Evolutionary conservation across 352 stramenopile species (phyloP).

Genomic region (Phytopythium kandeliae): DNA sequence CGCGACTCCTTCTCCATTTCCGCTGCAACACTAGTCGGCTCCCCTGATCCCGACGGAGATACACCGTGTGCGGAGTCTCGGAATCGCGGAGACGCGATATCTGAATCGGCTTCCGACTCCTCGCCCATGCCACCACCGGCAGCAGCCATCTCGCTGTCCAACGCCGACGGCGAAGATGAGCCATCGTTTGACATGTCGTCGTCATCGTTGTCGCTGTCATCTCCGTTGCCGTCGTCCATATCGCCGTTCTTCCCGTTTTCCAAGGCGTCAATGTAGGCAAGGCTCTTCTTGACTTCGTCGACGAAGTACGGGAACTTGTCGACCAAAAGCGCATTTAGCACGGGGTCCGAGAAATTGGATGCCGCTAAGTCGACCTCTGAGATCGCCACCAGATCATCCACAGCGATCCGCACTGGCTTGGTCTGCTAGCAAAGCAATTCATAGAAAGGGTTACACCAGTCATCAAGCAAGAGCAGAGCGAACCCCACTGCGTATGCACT

Average conservation of each 20-base stretch:
- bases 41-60: conserved; percentile 14
- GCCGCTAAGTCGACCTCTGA: conserved; percentile 71
- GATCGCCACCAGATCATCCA: conserved; percentile 75
- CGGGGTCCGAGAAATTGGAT: conserved; percentile 58
- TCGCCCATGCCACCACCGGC: conserved; percentile 27
- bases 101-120: conserved; percentile 61
- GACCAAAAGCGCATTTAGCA: conserved; percentile 64
- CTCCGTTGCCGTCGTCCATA: conserved; percentile 23
- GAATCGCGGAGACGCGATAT: conserved; percentile 22
- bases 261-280: conserved; percentile 43
- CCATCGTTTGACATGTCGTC: conserved; percentile 87
- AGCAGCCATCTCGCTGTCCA: conserved; percentile 66
- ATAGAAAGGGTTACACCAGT: too few relatives aligned
- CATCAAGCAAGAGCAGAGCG: too few relatives aligned
- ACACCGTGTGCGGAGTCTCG: conserved; percentile 11
- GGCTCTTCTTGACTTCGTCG: conserved; percentile 69
- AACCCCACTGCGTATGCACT: not conserved
- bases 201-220: conserved; percentile 79
- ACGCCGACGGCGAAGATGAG: conserved; percentile 60
- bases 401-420: conserved; percentile 70
- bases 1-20: conserved; percentile 80
- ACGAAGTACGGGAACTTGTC: conserved; percentile 75
- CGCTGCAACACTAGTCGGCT: conserved; percentile 41
- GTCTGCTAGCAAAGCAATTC: conserved; percentile 28
- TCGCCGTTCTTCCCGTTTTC: conserved; percentile 32